Evolutionary conservation across 257 asterid species (phyloP).

Genomic region (Salvia rosmarinus): DNA sequence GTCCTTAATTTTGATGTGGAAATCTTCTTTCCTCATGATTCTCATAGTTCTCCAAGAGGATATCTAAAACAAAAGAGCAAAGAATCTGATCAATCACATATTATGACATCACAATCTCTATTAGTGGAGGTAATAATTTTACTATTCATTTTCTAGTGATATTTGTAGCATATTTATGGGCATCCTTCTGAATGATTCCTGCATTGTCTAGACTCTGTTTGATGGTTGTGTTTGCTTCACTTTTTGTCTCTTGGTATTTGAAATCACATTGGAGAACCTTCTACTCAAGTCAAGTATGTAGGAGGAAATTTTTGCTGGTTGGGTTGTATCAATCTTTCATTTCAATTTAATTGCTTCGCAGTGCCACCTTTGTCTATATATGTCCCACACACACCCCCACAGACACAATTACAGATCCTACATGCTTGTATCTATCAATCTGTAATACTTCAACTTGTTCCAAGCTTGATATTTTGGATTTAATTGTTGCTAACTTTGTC

Average conservation of each 20-base stretch:
- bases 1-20: slow-evolving; percentile 74
- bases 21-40: slow-evolving; percentile 70
- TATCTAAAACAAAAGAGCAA: slow-evolving; percentile 70
- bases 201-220: slow-evolving; percentile 1
- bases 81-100: slow-evolving; percentile 62
- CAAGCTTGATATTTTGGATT: background rate
- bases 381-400: background rate
- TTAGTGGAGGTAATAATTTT: slow-evolving; percentile 60
- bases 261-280: slow-evolving; percentile 18
- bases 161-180: slow-evolving; percentile 17
- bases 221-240: slow-evolving; percentile 21
- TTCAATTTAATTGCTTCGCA: background rate
- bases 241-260: background rate
- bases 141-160: slow-evolving; percentile 11
- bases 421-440: background rate
- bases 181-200: background rate
- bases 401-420: background rate
- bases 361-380: background rate
- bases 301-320: slow-evolving; percentile 1
- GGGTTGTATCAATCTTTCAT: background rate
- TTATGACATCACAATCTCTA: slow-evolving; percentile 65
- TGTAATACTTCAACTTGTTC: background rate
- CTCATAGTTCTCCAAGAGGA: slow-evolving; percentile 66
- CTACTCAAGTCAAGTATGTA: background rate
- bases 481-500: background rate